Conservation (phyloP, 768 basidiomycete genomes). For the Tulasnella calospora region DNA sequence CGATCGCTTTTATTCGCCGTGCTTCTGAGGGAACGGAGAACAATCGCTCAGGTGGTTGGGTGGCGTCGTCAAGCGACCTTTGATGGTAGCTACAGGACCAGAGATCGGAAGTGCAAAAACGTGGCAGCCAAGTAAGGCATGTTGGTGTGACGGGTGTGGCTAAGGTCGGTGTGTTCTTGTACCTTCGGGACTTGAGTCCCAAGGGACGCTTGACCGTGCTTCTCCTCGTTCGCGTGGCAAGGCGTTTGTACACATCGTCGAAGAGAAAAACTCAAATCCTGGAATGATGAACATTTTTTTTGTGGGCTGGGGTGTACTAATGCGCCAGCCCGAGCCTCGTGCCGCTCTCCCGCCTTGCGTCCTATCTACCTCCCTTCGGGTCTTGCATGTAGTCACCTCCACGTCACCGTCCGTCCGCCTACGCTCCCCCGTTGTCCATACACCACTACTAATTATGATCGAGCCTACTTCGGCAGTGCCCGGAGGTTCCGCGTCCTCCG, state of each 20-base stretch:
- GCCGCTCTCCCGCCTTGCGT: background rate
- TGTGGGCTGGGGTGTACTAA: background rate
- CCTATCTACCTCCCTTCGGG: background rate
- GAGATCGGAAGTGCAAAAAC: background rate
- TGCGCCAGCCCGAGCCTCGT: constrained; percentile 3
- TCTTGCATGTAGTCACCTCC: constrained; percentile 5
- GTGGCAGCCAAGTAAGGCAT: background rate
- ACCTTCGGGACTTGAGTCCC: background rate
- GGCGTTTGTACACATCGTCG: background rate
- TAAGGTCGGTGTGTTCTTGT: background rate
- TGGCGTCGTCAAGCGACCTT: background rate
- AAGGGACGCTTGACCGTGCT: background rate
- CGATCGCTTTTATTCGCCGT: constrained; percentile 5
- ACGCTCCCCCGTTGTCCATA: background rate
- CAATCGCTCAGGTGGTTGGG: background rate
- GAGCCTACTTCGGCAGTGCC: background rate
- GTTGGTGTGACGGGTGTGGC: background rate
- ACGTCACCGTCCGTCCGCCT: background rate
- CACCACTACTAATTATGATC: background rate
- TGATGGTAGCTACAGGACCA: background rate
- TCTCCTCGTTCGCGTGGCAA: background rate
- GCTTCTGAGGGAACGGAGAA: constrained; percentile 7
- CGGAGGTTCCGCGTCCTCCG: background rate
- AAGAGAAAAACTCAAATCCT: background rate
- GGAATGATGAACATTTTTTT: background rate